Evolutionary conservation across 202 grass and related monocot species (phyloP).

Genomic region (Zoysia matrella): DNA sequence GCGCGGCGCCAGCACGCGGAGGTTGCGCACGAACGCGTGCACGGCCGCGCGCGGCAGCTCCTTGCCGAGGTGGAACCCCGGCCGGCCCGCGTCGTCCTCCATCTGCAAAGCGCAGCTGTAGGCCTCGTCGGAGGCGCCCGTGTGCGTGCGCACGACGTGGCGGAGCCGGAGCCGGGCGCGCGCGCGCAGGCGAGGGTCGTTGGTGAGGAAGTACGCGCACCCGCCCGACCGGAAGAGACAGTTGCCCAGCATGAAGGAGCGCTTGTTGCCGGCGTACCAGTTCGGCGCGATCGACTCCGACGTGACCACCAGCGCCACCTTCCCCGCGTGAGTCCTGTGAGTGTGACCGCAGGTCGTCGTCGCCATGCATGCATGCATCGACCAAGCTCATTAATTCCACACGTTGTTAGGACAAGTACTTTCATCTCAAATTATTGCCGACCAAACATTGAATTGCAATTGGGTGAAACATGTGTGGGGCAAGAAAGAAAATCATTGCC

Average conservation of each 20-base stretch:
- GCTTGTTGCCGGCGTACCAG: slow-evolving; percentile 87
- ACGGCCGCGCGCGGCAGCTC: slow-evolving; percentile 79
- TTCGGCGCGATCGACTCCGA: slow-evolving; percentile 95
- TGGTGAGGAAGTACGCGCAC: slow-evolving; percentile 82
- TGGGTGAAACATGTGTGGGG: too few relatives aligned
- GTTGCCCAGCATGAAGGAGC: slow-evolving; percentile 90
- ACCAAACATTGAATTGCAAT: too few relatives aligned
- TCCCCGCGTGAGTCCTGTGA: slow-evolving; percentile 37
- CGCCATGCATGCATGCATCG: too few relatives aligned
- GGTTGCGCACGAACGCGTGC: slow-evolving; percentile 75
- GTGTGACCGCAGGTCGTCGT: too few relatives aligned
- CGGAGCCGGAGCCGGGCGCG: slow-evolving; percentile 67
- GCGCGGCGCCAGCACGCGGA: slow-evolving; percentile 60
- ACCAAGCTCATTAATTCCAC: too few relatives aligned
- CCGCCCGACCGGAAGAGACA: slow-evolving; percentile 97
- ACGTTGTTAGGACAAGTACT: too few relatives aligned
- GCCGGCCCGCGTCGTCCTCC: slow-evolving; percentile 72
- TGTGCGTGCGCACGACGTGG: slow-evolving; percentile 84
- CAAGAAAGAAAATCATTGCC: too few relatives aligned
- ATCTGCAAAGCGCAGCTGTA: slow-evolving; percentile 80
- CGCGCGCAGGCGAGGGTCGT: slow-evolving; percentile 37
- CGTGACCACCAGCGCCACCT: slow-evolving; percentile 76
- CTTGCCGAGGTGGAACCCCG: slow-evolving; percentile 79
- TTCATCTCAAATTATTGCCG: too few relatives aligned
- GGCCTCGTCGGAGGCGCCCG: slow-evolving; percentile 70